Conservation (phyloP, 1,284 basidiomycete genomes). For the Fomitopsis schrenkii region DNA sequence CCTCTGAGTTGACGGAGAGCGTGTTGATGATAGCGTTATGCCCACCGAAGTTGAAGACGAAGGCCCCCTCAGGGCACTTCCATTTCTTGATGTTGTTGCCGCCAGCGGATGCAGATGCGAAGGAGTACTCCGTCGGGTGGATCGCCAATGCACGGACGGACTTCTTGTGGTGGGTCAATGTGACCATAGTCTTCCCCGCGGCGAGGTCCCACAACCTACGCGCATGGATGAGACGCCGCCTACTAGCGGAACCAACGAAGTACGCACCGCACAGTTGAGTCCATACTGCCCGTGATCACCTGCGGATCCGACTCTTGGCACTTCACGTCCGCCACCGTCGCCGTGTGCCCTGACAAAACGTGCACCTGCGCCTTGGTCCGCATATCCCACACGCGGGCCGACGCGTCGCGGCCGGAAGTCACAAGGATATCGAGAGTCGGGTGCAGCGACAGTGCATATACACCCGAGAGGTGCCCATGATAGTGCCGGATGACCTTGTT, state of each 20-base stretch:
- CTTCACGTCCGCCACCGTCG: constrained; percentile 90
- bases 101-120: constrained; percentile 91
- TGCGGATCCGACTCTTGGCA: constrained; percentile 97
- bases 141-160: constrained; percentile 91
- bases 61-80: constrained; percentile 95
- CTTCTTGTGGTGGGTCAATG: constrained; percentile 98
- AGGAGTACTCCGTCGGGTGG: constrained; percentile 95
- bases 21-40: constrained; percentile 99
- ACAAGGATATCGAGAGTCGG: constrained; percentile 96
- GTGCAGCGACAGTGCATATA: constrained; percentile 88
- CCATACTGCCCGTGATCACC: constrained; percentile 98
- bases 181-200: constrained; percentile 93
- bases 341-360: constrained; percentile 90
- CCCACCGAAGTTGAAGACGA: constrained; percentile 94
- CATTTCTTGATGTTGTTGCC: constrained; percentile 99
- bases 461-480: constrained; percentile 95
- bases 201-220: constrained; percentile 95
- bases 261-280: constrained; percentile 84
- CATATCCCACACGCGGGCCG: constrained; percentile 99
- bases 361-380: constrained; percentile 95
- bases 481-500: constrained; percentile 99
- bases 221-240: neutral
- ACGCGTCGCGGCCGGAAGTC: constrained; percentile 92
- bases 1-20: constrained; percentile 89
- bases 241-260: neutral